Evolutionary conservation across 345 rosid genomes (phyloP).

Genomic region (Eucalyptus melliodora): DNA sequence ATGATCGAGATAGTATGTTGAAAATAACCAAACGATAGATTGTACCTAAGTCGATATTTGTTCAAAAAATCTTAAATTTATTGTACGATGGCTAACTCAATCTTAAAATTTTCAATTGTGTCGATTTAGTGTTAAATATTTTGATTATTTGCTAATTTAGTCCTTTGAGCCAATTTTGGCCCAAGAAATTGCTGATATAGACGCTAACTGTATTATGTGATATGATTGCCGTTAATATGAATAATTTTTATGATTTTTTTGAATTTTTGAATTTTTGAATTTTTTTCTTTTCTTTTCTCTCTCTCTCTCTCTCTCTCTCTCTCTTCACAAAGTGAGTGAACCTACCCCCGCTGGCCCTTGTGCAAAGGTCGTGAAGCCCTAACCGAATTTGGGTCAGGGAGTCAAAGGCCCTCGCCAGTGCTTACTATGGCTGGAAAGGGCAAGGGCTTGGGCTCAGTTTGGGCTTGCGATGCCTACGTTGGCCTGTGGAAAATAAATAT

Average conservation of each 20-base stretch:
- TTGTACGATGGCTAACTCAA: fast-evolving
- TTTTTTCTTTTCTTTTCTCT: fast-evolving
- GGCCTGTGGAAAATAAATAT: too few relatives aligned
- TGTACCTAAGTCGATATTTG: background rate
- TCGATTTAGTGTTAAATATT: too few relatives aligned
- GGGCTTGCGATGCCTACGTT: fast-evolving
- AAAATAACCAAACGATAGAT: background rate
- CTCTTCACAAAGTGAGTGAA: fast-evolving
- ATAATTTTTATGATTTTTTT: too few relatives aligned
- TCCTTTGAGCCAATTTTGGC: background rate
- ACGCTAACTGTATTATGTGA: fast-evolving
- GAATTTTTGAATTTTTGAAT: too few relatives aligned
- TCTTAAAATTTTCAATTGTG: too few relatives aligned
- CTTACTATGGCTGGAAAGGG: too few relatives aligned
- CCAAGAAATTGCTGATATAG: fast-evolving
- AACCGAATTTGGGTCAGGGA: background rate
- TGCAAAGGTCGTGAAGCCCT: background rate
- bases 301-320: too few relatives aligned
- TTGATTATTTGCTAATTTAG: too few relatives aligned
- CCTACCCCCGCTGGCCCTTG: background rate
- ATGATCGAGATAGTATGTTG: background rate
- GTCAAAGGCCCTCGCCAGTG: background rate
- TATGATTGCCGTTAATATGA: fast-evolving
- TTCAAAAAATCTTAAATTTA: background rate
- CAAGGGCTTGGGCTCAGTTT: background rate